Evolutionary conservation across 306 rosid species (phyloP).

Genomic region (Ormosia emarginata): DNA sequence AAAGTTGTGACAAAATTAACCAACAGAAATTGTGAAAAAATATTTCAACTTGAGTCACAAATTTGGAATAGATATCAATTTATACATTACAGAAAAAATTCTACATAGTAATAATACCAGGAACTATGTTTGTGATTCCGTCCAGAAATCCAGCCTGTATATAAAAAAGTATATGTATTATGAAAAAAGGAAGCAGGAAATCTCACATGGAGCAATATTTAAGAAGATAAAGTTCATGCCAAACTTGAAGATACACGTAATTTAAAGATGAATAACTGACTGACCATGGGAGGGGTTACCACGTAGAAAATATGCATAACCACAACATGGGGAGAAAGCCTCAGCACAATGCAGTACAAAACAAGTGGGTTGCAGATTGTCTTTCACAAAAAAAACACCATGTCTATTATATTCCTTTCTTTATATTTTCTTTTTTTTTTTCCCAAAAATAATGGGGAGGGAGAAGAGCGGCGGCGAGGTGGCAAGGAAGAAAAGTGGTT

Average conservation of each 20-base stretch:
- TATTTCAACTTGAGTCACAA: constrained; percentile 1
- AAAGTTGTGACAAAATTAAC: constrained; percentile 7
- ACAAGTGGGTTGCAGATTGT: background rate
- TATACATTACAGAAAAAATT: background rate
- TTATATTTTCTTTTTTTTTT: background rate
- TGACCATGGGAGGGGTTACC: background rate
- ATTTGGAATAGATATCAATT: background rate
- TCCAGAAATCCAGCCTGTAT: constrained; percentile 96
- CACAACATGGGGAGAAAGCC: background rate
- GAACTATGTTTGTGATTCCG: constrained; percentile 83
- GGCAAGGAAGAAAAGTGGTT: background rate
- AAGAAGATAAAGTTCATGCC: background rate
- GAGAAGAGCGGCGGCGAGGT: background rate
- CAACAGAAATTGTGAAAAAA: constrained; percentile 4
- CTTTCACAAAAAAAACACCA: background rate
- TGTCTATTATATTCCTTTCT: background rate
- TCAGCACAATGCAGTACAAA: background rate
- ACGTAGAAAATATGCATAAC: background rate
- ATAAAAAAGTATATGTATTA: constrained; percentile 8
- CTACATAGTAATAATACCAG: constrained; percentile 59
- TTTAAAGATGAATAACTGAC: background rate
- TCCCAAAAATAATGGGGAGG: background rate
- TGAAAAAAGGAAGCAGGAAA: constrained; percentile 2
- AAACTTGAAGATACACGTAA: background rate
- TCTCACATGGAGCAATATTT: constrained; percentile 16